These are phyloP conservation scores for Coemansia reversa DNA, from an alignment of 192 early-diverging fungal genomes.

Conservation along the genomic window DNA sequence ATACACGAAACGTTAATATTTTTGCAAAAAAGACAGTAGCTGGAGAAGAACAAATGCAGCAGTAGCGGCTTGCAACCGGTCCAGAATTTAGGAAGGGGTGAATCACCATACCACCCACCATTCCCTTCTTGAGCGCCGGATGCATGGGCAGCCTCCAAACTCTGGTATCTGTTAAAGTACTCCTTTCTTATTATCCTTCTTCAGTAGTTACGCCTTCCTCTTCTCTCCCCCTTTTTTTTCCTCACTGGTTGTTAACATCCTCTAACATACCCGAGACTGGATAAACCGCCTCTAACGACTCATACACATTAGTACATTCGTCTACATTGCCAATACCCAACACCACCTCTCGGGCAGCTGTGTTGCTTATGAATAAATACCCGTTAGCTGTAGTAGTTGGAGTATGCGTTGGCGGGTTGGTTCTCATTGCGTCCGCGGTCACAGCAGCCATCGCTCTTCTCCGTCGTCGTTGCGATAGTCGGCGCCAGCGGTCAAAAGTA, in stretches of 20 bases:
- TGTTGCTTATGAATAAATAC: constrained; percentile 10
- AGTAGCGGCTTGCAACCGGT: neutral
- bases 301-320: constrained; percentile 2
- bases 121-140: neutral
- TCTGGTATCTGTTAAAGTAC: neutral
- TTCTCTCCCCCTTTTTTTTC: neutral
- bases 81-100: neutral
- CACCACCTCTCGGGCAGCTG: neutral
- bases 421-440: constrained; percentile 9
- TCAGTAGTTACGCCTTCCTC: neutral
- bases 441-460: constrained; percentile 8
- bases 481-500: constrained; percentile 7
- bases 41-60: neutral
- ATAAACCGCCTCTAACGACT: neutral
- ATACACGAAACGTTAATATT: neutral
- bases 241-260: neutral
- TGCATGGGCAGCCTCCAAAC: neutral
- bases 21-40: neutral
- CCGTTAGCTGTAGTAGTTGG: constrained; percentile 14
- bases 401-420: constrained; percentile 17
- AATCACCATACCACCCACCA: neutral
- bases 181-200: neutral
- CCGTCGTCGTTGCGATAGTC: constrained; percentile 11
- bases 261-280: neutral
- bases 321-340: neutral